phyloP scores from a whole-genome alignment of 805 yeast genomes.

The Candida orba region DNA sequence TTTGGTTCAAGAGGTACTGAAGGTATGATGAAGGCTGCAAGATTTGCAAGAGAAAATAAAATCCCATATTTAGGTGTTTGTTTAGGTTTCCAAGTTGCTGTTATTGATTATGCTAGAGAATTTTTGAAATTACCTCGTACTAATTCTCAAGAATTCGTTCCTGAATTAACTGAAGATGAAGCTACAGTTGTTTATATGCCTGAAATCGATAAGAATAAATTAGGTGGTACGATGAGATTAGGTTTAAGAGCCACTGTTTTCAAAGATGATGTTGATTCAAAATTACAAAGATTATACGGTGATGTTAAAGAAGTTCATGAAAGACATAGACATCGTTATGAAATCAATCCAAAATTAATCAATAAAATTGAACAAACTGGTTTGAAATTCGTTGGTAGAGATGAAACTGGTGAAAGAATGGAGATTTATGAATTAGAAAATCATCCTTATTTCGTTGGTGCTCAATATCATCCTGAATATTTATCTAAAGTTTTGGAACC shows the following conservation, averaged over 20 bases:
- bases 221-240: slow-evolving; percentile 99
- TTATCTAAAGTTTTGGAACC: slow-evolving; percentile 95
- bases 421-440: slow-evolving; percentile 81
- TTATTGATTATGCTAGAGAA: slow-evolving; percentile 83
- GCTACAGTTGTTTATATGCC: slow-evolving; percentile 96
- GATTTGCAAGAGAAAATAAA: slow-evolving; percentile 95
- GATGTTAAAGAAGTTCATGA: slow-evolving; percentile 62
- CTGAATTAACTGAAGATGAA: slow-evolving; percentile 49
- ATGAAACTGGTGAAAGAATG: slow-evolving; percentile 87
- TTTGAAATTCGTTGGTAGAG: slow-evolving; percentile 86
- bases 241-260: slow-evolving; percentile 90
- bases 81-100: slow-evolving; percentile 95
- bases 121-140: slow-evolving; percentile 63
- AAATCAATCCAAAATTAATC: slow-evolving; percentile 83
- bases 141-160: slow-evolving; percentile 77
- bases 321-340: slow-evolving; percentile 98
- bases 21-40: slow-evolving; percentile 96
- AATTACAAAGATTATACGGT: slow-evolving; percentile 74
- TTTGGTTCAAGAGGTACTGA: slow-evolving; percentile 96
- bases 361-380: slow-evolving; percentile 68
- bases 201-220: slow-evolving; percentile 87
- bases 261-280: slow-evolving; percentile 59
- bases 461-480: slow-evolving; percentile 98
- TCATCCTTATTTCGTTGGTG: slow-evolving; percentile 89
- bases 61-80: slow-evolving; percentile 96